phyloP scores from a whole-genome alignment of 2,329 filamentous ascomycete species.

The Phialophora expanda region DNA sequence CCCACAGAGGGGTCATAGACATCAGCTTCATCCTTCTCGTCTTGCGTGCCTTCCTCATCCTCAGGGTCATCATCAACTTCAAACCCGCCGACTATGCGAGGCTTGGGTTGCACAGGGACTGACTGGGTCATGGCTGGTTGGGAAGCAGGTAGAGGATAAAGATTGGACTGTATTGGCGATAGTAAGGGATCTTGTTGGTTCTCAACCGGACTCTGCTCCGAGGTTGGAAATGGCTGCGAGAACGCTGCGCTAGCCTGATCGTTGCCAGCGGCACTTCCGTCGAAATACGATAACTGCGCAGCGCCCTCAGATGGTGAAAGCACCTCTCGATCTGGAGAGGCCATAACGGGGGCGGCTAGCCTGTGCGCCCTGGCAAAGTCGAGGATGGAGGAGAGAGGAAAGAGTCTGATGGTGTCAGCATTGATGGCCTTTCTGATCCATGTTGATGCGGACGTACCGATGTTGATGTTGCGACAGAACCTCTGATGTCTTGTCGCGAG shows the following conservation, averaged over 20 bases:
- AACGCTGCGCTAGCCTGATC: slow-evolving; percentile 6
- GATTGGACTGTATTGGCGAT: slow-evolving; percentile 36
- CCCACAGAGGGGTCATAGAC: slow-evolving; percentile 40
- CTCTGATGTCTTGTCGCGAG: not conserved
- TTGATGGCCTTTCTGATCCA: slow-evolving; percentile 1
- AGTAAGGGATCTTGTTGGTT: slow-evolving; percentile 33
- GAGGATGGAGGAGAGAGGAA: slow-evolving; percentile 2
- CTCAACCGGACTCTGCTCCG: slow-evolving; percentile 30
- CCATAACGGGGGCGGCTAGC: slow-evolving; percentile 21
- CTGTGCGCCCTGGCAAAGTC: slow-evolving; percentile 3
- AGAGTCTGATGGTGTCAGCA: slow-evolving; percentile 17
- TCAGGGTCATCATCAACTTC: slow-evolving; percentile 67
- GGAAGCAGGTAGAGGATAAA: slow-evolving; percentile 33
- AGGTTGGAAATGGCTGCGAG: slow-evolving; percentile 17
- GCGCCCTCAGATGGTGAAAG: slow-evolving; percentile 17
- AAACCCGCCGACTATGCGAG: slow-evolving; percentile 61
- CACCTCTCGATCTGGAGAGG: slow-evolving; percentile 20
- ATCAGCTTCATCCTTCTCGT: slow-evolving; percentile 40
- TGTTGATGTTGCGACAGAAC: not conserved
- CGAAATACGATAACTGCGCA: slow-evolving; percentile 20
- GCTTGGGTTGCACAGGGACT: slow-evolving; percentile 49
- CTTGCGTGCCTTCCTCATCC: slow-evolving; percentile 46
- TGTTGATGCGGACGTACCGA: slow-evolving; percentile 1
- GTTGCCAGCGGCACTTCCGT: slow-evolving; percentile 2
- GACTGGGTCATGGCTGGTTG: slow-evolving; percentile 35